Base-by-base conservation (phyloP, 441 rosid species). In the Erodium moschatum region DNA sequence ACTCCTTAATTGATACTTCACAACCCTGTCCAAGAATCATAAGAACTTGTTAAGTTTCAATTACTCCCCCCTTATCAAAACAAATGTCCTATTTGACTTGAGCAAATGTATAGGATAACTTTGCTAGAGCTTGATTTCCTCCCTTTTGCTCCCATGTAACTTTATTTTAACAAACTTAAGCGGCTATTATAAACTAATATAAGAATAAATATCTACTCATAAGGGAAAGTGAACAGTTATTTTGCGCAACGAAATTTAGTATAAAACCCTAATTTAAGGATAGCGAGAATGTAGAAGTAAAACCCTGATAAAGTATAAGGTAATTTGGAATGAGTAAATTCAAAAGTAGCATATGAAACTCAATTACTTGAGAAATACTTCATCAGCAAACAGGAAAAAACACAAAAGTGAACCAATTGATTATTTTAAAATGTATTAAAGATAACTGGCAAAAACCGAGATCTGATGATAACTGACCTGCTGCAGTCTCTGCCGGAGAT, bases 1-100 rank as follows among this genome's bases (percentile, higher is more conserved):
- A 78, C 72, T 91, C 99, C 85, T 95, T 91, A 65, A 91, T 82
- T 19, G 99, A 85, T 75, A 91, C 85, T 73, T 85, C 91, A 81
- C 88, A 91, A 67, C 96, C 97, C 99, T 91, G 89, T 67, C 83
- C 79, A 85, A 63, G 69, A 71, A 82, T 74, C 78, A 84, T 74
- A 38, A 77, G 75, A 74, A 21, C 56, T 64, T 38, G 81, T 82
- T 77, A 82, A 56, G 58, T 66, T 38, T 38, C 0, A 44, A 44
- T 7, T 10, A 44, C 50, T 44, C 11, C 52, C 52, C 52, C 29
- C 29, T 2, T 46, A 38, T 38, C 42, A 38, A 38, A 38, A 38
- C 13, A 10, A 10, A 44, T 10, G 11, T 44, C 50, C 11, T 44
- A 44, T 44, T 44, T 44, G 50, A 44, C 50, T 0, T 10, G 13